Evolutionary conservation across 2,329 filamentous ascomycete species (phyloP).

Genomic region (Alternaria infectoria): DNA sequence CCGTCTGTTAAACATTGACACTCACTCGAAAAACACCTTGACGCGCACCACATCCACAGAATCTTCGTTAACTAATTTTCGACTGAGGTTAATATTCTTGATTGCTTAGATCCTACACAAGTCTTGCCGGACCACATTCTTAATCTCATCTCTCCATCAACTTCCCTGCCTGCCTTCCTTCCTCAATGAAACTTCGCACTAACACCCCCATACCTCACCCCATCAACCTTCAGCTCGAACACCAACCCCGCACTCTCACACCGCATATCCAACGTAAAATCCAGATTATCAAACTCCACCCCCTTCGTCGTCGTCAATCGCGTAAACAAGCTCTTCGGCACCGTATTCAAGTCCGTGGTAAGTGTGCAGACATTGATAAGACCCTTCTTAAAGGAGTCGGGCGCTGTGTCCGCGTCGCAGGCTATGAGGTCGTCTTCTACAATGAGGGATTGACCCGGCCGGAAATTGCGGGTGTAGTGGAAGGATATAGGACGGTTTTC

Average conservation of each 20-base stretch:
- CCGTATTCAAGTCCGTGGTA: conserved; percentile 78
- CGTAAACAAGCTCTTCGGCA: conserved; percentile 76
- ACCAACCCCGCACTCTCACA: conserved; percentile 77
- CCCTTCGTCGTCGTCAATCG: conserved; percentile 78
- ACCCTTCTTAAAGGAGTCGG: conserved; percentile 55
- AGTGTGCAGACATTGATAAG: conserved; percentile 78
- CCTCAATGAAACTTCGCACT: conserved; percentile 77
- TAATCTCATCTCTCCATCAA: not conserved
- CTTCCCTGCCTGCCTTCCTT: not conserved
- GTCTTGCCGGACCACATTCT: not conserved
- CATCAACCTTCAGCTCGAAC: conserved; percentile 81
- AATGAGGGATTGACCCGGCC: conserved; percentile 75
- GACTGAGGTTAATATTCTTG: not conserved
- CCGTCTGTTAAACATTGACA: not conserved
- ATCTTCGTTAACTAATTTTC: not conserved
- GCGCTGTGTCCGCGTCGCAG: conserved; percentile 72
- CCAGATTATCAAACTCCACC: conserved; percentile 80
- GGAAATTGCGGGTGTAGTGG: conserved; percentile 86
- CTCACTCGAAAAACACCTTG: not conserved
- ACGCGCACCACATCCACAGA: not conserved
- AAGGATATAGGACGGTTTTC: conserved; percentile 78
- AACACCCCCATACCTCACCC: conserved; percentile 76
- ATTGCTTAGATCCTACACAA: not conserved
- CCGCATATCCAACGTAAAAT: conserved; percentile 83
- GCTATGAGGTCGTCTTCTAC: conserved; percentile 83